Conservation (phyloP, 345 rosid species). For the Turnera subulata region DNA sequence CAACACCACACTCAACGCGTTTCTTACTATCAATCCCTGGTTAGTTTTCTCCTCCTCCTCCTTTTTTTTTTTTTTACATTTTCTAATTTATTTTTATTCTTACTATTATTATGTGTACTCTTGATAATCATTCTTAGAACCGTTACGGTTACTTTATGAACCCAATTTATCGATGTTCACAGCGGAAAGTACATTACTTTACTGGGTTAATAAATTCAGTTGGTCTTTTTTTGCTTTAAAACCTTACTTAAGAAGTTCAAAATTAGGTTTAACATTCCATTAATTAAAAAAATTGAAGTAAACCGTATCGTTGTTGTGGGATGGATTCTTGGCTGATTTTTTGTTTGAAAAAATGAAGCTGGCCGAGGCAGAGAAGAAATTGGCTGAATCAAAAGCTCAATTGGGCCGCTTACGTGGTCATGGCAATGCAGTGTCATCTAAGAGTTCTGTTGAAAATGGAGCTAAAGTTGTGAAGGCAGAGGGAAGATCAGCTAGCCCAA, state of each 20-base stretch:
- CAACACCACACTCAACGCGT: slow-evolving; percentile 59
- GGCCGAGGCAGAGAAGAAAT: slow-evolving; percentile 51
- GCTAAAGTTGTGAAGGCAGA: slow-evolving; percentile 32
- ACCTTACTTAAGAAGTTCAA: background rate
- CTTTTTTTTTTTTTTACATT: background rate
- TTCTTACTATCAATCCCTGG: slow-evolving; percentile 70
- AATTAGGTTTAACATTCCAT: background rate
- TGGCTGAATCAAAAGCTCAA: slow-evolving; percentile 49
- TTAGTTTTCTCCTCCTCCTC: too few relatives aligned
- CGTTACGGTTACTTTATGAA: background rate
- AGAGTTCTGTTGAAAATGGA: slow-evolving; percentile 26
- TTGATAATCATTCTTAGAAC: background rate
- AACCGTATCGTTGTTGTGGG: background rate
- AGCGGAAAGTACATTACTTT: background rate
- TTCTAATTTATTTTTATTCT: background rate
- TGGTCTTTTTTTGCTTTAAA: background rate
- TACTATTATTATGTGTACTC: background rate
- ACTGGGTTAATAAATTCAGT: background rate
- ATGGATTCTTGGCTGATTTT: slow-evolving; percentile 3
- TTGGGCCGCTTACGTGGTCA: slow-evolving; percentile 53
- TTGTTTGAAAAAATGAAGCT: slow-evolving; percentile 43
- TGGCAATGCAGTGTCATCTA: slow-evolving; percentile 24
- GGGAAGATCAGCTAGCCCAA: slow-evolving; percentile 27
- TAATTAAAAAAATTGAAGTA: background rate
- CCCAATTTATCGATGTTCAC: background rate